Evolutionary conservation across 2,329 filamentous ascomycete species (phyloP), one percentile per base, ranked within the genome.

Genomic region (Zymoseptoria ardabiliae): DNA sequence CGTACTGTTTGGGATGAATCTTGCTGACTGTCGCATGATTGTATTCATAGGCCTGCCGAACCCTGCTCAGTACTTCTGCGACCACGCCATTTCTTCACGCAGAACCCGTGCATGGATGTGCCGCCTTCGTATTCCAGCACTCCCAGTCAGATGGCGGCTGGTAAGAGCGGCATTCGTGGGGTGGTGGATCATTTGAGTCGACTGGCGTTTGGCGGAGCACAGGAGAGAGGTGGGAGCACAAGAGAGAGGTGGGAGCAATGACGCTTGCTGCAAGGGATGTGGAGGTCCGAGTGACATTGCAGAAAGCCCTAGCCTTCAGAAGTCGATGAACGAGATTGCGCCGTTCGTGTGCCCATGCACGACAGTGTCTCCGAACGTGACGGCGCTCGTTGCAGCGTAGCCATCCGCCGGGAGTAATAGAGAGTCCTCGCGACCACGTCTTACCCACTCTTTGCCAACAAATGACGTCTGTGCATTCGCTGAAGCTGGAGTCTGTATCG

Each of bases 51-150:
- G 62, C 68, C 69, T 4, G 70, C 70, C 17, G 71, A 79, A 78
- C 89, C 90, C 0, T 92, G 96, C 82, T 90, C 85, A 1, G 77
- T 62, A 9, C 80, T 95, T 41, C 78, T 95, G 49, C 79, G 90
- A 30, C 91, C 91, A 2, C 78, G 90, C 50, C 87, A 95, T 77
- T 95, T 95, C 81, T 96, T 95, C 75, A 76, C 81, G 21, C 81
- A 83, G 67, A 95, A 93, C 71, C 90, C 90, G 2, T 88, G 85
- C 77, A 61, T 95, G 73, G 89, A 95, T 73, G 88, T 95, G 17
- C 88, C 88, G 58, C 89, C 90, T 0, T 89, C 83, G 68, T 93
- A 86, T 73, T 83, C 83, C 50, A 84, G 82, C 65, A 88, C 87
- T 25, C 90, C 91, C 1, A 90, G 85, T 66, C 85, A 90, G 72